Evolutionary conservation across 1,284 basidiomycete genomes (phyloP), one percentile per base, ranked within the genome.

Genomic region (Ceratobasidium sp.): DNA sequence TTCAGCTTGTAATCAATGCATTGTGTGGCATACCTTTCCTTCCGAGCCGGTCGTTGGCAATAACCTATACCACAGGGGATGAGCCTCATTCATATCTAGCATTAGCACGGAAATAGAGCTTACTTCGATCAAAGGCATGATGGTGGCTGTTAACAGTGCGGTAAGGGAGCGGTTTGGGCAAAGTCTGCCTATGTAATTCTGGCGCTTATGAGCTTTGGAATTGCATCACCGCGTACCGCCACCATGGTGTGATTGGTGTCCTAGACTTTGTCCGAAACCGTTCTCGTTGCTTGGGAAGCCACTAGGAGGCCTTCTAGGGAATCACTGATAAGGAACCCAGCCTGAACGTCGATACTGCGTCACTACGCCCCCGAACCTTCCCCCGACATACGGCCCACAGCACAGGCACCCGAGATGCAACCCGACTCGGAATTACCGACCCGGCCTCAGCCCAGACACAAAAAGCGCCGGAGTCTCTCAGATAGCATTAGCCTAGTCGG

Each of bases 21-120:
- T n/a, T n/a, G n/a, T n/a, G n/a, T n/a, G n/a, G n/a, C 76, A 66
- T 52, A 93, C 95, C 95, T 89, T 97, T 98, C 70, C 93, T 87
- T 56, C 96, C 96, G 66, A 98, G 84, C 76, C 96, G 90, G 82
- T 98, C 95, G 79, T 98, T 98, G 7, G 94, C 96, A 74, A 96
- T 96, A 71, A 98, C 87, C 87, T 98, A 50, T 0, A 53, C n/a
- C 7, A n/a, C 9, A 36, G 13, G 13, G 7, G 19, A 57, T 39
- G 19, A 52, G 16, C 2, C 13, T 13, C 16, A 1, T 36, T 39
- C 2, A 2, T 25, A 14, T 30, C 30, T 69, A 42, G 27, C n/a
- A 0, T 49, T 70, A 56, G 70, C 62, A 27, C 1, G 39, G n/a
- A 29, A 30, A 30, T n/a, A 29, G 13, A 21, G 72, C 79, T 44